Conservation (phyloP, 2,329 filamentous ascomycete genomes). For the Neofusicoccum kwambonambiense region DNA sequence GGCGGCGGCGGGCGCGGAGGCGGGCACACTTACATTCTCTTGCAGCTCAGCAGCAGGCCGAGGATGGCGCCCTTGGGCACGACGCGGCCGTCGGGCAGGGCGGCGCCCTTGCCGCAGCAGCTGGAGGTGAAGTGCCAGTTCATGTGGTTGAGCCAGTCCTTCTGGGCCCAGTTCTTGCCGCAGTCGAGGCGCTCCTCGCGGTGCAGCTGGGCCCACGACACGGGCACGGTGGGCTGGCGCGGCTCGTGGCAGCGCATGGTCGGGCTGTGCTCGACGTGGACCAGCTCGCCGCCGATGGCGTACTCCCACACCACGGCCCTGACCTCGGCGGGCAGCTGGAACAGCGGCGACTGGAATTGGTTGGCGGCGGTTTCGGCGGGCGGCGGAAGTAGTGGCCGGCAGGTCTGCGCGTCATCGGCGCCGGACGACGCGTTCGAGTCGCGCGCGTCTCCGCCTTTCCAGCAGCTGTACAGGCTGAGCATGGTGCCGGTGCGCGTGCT, state of each 20-base stretch:
- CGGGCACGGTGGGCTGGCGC: not conserved
- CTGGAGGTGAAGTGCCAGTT: not conserved
- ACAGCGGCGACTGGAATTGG: constrained; percentile 7
- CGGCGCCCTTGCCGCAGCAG: not conserved
- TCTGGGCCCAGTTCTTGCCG: not conserved
- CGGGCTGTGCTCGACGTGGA: constrained; percentile 20
- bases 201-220: not conserved
- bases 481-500: no score
- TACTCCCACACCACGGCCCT: constrained; percentile 19
- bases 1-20: not conserved
- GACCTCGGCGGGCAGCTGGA: constrained; percentile 11
- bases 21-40: not conserved
- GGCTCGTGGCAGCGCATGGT: constrained; percentile 12
- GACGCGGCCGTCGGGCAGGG: not conserved
- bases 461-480: no score
- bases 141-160: not conserved
- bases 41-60: not conserved
- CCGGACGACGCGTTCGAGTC: no score
- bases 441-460: no score
- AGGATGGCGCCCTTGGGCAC: not conserved
- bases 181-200: not conserved
- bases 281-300: constrained; percentile 14
- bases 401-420: no score
- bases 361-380: not conserved
- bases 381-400: no score